Percentiles rank a stretch among this genome's conserved stretches.
Evolutionary conservation across 331 rosid genomes (phyloP).

Genomic region (Quercus tomentella): DNA sequence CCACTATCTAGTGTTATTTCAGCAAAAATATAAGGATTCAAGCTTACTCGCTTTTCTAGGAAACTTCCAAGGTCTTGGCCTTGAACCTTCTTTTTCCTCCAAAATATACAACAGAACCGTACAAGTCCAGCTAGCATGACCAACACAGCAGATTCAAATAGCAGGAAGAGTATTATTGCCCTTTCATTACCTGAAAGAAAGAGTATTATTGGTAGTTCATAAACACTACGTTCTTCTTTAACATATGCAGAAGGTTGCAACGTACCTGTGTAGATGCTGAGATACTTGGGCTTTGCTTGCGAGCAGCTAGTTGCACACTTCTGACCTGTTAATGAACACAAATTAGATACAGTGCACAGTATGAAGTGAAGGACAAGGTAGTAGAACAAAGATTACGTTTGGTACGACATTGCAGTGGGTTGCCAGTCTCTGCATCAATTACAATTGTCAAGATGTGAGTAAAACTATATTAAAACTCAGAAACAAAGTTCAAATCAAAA

Average conservation of each 20-base stretch:
- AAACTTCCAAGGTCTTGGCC: conserved; percentile 58
- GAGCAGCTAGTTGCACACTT: conserved; percentile 73
- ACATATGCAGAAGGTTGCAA: conserved; percentile 5
- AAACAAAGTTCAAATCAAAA: neutral
- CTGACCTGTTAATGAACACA: conserved; percentile 36
- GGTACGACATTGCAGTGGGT: conserved; percentile 54
- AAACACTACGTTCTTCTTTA: neutral
- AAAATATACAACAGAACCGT: conserved; percentile 68
- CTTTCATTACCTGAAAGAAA: conserved; percentile 53
- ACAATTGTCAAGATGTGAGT: conserved; percentile 18
- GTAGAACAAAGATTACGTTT: conserved; percentile 30
- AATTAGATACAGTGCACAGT: neutral
- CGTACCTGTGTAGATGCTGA: conserved; percentile 62
- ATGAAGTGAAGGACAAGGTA: neutral
- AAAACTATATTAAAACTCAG: neutral
- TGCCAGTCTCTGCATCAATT: conserved; percentile 50
- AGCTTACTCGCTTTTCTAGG: conserved; percentile 65
- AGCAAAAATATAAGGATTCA: neutral
- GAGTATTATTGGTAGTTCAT: neutral
- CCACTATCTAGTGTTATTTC: neutral
- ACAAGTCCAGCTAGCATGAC: conserved; percentile 40
- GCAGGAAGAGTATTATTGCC: conserved; percentile 56
- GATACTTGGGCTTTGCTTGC: conserved; percentile 54
- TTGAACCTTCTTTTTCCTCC: conserved; percentile 72
- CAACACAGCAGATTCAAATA: conserved; percentile 52